Conservation (phyloP, 805 yeast species). For the Suhomyces sp. region DNA sequence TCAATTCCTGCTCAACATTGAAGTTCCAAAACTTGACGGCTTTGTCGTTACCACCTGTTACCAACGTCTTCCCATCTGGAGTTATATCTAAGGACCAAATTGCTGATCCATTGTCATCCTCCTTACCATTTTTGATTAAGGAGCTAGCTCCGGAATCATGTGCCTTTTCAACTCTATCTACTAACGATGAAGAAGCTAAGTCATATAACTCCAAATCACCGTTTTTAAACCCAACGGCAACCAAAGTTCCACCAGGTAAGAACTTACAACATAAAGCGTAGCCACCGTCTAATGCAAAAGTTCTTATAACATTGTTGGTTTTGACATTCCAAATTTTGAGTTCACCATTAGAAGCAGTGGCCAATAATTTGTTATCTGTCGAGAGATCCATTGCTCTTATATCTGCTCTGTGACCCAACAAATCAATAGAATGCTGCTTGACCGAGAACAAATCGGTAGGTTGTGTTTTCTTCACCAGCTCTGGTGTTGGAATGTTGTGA, state of each 20-base stretch:
- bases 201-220: constrained; percentile 87
- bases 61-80: constrained; percentile 77
- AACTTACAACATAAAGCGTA: constrained; percentile 79
- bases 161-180: constrained; percentile 68
- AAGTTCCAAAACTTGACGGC: constrained; percentile 88
- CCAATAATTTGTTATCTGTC: constrained; percentile 74
- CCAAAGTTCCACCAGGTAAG: constrained; percentile 87
- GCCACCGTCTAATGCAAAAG: constrained; percentile 72
- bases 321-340: constrained; percentile 85
- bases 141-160: constrained; percentile 43
- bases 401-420: constrained; percentile 88
- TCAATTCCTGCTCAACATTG: constrained; percentile 59
- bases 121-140: constrained; percentile 5
- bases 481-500: constrained; percentile 58
- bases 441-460: constrained; percentile 43
- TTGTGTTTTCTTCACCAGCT: constrained; percentile 49
- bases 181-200: constrained; percentile 72
- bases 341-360: constrained; percentile 88
- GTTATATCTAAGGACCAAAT: constrained; percentile 90
- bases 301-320: constrained; percentile 73
- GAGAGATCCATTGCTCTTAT: constrained; percentile 81
- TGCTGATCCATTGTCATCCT: constrained; percentile 44
- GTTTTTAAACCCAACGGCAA: constrained; percentile 83
- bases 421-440: constrained; percentile 61
- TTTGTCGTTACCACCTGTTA: constrained; percentile 95